A percentile compares a stretch with the other conserved stretches of the same genome.
phyloP scores from a whole-genome alignment of 1,139 yeast species.

The Wickerhamomyces sp. region DNA sequence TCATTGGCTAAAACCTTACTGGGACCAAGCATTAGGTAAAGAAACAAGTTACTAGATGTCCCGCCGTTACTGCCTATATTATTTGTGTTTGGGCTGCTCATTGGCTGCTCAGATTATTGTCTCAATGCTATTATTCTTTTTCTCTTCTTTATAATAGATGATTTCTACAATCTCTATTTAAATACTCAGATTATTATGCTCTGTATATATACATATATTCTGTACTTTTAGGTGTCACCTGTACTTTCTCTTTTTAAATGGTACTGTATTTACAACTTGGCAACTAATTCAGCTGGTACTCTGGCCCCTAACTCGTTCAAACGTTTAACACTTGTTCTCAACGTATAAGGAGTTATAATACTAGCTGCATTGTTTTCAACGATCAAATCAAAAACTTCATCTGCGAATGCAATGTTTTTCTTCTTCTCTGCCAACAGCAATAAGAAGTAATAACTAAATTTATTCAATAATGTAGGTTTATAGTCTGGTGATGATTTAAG shows the following conservation, averaged over 20 bases:
- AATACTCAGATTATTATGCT: too few species aligned
- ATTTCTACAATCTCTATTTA: too few species aligned
- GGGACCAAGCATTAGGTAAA: slow-evolving; percentile 23
- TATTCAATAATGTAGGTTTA: slow-evolving; percentile 42
- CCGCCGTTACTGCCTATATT: too few species aligned
- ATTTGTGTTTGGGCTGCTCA: too few species aligned
- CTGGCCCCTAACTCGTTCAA: slow-evolving; percentile 10
- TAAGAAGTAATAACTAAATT: slow-evolving; percentile 53
- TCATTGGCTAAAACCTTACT: slow-evolving; percentile 43
- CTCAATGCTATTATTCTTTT: too few species aligned
- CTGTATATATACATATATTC: too few species aligned
- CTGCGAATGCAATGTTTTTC: slow-evolving; percentile 32
- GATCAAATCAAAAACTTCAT: slow-evolving; percentile 36
- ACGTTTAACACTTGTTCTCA: slow-evolving; percentile 5
- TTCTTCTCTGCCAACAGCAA: slow-evolving; percentile 39
- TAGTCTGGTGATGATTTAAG: slow-evolving; percentile 23
- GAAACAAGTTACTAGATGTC: neutral
- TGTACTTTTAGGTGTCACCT: too few species aligned
- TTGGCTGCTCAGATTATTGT: too few species aligned
- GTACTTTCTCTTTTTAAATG: too few species aligned
- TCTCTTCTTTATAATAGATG: too few species aligned
- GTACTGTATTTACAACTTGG: slow-evolving; percentile 1
- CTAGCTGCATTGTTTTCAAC: slow-evolving; percentile 12
- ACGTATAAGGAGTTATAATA: slow-evolving; percentile 5
- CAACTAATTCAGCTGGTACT: slow-evolving; percentile 15